Evolutionary conservation across 768 basidiomycete genomes (phyloP), one percentile per base, ranked within the genome.

Genomic region (Phylloporus sp.): DNA sequence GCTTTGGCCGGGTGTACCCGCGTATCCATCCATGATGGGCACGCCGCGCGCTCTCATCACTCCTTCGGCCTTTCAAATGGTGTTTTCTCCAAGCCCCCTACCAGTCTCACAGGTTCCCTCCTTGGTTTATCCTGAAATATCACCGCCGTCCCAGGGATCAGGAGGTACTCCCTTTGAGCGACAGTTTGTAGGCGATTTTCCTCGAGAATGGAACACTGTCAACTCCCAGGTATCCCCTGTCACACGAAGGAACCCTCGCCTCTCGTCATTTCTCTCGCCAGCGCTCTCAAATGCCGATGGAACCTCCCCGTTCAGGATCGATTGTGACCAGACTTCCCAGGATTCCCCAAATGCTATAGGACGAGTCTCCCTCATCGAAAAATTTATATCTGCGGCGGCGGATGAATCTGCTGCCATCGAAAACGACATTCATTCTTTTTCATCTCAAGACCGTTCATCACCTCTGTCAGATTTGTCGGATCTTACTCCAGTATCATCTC

Each of bases 401-500:
- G 47, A 55, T 15, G 52, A 57, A 42, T 50, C 43, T 21, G 15
- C 32, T 33, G 33, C 29, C 11, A 28, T 42, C 10, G 40, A 48
- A 28, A 41, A 42, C 27, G 28, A 35, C 8, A 17, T 18, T 6
- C 26, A 38, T 17, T 32, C 31, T 36, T 27, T 41, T 32, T 10
- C 52, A 46, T 43, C 27, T 44, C 52, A 36, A 32, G 52, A 42
- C 15, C 55, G 37, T 42, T 59, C 46, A 7, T 62, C 66, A 8
- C 56, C 66, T 22, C 9, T 58, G 4, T 66, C 66, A 8, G 53
- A 56, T 44, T 39, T 62, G 35, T 66, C 64, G 7, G 57, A 59
- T 38, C 64, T 66, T 22, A 68, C 61, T 9, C 44, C 66, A 10
- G 43, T 67, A 21, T 60, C 64, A 42, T 66, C 64, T 53, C 51